Conservation (phyloP, 2,329 filamentous ascomycete genomes). For the Cucurbitaria berberidis region DNA sequence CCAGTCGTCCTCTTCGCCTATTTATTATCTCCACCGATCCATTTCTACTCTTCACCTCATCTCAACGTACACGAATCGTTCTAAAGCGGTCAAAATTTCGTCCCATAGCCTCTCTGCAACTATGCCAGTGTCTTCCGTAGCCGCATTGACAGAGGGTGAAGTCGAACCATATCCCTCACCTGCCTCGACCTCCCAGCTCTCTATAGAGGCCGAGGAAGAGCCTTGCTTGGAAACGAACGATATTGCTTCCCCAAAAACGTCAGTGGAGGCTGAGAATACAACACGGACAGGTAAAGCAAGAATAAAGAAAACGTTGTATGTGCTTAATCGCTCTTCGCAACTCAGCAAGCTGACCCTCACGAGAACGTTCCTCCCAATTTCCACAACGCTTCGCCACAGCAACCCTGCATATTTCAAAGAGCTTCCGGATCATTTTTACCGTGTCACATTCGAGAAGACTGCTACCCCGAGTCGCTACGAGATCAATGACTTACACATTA, state of each 20-base stretch:
- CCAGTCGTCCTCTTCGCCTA: no score
- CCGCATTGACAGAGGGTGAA: not conserved
- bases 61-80: no score
- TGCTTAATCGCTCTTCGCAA: no score
- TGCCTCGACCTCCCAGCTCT: not conserved
- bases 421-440: slow-evolving; percentile 15
- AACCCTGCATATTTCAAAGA: not conserved
- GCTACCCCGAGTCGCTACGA: slow-evolving; percentile 18
- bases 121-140: not conserved
- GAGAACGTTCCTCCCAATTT: no score
- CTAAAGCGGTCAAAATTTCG: no score
- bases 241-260: not conserved
- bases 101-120: no score
- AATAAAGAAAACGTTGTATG: no score
- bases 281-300: no score
- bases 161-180: not conserved
- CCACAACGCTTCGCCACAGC: not conserved
- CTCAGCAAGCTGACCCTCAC: not conserved
- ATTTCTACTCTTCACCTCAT: no score
- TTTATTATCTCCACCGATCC: no score
- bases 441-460: slow-evolving; percentile 15
- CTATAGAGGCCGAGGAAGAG: not conserved
- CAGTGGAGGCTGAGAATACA: not conserved
- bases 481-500: slow-evolving; percentile 12
- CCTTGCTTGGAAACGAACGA: not conserved